These are phyloP conservation scores for Candida methanosorbosa DNA, from an alignment of 805 yeast species.

Conservation along the genomic window DNA sequence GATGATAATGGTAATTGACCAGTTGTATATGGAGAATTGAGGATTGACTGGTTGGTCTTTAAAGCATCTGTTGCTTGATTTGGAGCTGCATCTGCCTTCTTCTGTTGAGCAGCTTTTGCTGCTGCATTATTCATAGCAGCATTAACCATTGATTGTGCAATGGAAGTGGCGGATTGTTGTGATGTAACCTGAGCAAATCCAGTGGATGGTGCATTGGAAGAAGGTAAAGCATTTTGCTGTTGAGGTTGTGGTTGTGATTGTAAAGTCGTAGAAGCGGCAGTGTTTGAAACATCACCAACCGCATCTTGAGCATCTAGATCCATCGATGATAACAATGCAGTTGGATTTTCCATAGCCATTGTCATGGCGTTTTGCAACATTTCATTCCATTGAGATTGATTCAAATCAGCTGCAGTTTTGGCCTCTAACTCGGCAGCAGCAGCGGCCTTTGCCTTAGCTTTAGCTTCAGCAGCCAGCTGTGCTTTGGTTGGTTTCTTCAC, in stretches of 20 bases:
- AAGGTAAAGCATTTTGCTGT: background rate
- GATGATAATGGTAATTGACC: background rate
- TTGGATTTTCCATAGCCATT: conserved; percentile 65
- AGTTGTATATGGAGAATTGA: too few species aligned
- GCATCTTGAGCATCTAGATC: conserved; percentile 4
- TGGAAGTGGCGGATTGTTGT: conserved; percentile 1
- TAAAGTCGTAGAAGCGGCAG: too few species aligned
- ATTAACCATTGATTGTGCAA: conserved; percentile 11
- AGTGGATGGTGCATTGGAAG: background rate
- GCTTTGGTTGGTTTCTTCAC: background rate
- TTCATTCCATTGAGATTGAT: conserved; percentile 50
- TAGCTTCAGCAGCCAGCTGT: background rate
- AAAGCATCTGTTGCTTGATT: too few species aligned
- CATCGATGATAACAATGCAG: conserved; percentile 29
- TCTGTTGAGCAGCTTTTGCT: conserved; percentile 15
- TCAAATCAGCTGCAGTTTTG: conserved; percentile 28
- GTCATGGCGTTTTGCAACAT: conserved; percentile 71
- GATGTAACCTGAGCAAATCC: too few species aligned
- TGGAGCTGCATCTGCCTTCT: conserved; percentile 15
- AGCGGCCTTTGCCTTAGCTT: conserved; percentile 2
- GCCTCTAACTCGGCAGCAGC: background rate
- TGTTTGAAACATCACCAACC: background rate
- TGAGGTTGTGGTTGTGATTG: too few species aligned
- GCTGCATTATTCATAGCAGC: conserved; percentile 16
- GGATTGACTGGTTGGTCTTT: too few species aligned